Evolutionary conservation across 2,329 filamentous ascomycete species (phyloP).

Genomic region (Phoma herbarum): DNA sequence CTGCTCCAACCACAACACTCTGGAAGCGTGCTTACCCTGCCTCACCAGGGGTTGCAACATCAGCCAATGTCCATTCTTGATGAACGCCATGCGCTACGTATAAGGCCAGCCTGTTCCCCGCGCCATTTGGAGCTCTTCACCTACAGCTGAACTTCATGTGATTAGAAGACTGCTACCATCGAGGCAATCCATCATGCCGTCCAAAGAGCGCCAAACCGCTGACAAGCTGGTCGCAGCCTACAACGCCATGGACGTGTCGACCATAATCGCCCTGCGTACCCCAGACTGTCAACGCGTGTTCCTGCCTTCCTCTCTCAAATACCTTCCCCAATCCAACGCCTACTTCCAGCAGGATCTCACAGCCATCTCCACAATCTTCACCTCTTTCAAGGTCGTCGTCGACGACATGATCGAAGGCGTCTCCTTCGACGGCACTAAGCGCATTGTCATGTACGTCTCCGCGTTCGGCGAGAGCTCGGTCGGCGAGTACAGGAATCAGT

Average conservation of each 20-base stretch:
- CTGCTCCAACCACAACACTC: not conserved
- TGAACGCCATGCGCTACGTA: slow-evolving; percentile 1
- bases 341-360: slow-evolving; percentile 32
- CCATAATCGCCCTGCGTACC: slow-evolving; percentile 41
- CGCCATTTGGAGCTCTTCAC: not conserved
- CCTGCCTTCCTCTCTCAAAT: slow-evolving; percentile 39
- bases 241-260: slow-evolving; percentile 41
- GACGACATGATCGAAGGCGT: slow-evolving; percentile 46
- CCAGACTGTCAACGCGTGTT: slow-evolving; percentile 39
- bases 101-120: not conserved
- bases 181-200: slow-evolving; percentile 14
- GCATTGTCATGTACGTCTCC: slow-evolving; percentile 46
- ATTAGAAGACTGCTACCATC: no score
- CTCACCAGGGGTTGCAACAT: not conserved
- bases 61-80: not conserved
- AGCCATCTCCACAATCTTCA: slow-evolving; percentile 40
- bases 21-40: not conserved
- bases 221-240: slow-evolving; percentile 43
- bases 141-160: no score
- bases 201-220: slow-evolving; percentile 41
- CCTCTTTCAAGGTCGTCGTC: slow-evolving; percentile 41
- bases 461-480: slow-evolving; percentile 44
- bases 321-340: slow-evolving; percentile 35
- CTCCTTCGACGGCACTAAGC: slow-evolving; percentile 17
- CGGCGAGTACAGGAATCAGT: slow-evolving; percentile 38